phyloP scores from a whole-genome alignment of 1,284 basidiomycete genomes.

The Rhodotorula sp. region DNA sequence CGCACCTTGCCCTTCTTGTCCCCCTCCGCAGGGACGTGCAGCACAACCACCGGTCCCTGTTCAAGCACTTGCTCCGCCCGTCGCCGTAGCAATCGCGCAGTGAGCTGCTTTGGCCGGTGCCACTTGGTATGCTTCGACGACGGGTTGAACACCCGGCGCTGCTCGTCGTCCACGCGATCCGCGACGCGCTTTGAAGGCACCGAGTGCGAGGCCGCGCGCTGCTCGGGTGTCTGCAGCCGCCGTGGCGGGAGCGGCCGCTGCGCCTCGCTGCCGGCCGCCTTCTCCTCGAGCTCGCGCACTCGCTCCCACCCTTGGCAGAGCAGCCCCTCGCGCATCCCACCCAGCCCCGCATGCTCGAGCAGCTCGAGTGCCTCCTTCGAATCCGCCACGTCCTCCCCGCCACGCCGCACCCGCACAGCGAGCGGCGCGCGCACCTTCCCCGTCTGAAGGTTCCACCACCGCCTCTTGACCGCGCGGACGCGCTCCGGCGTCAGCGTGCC shows the following conservation, averaged over 20 bases:
- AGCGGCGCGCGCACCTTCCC: slow-evolving; percentile 55
- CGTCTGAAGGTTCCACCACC: slow-evolving; percentile 62
- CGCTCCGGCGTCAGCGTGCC: slow-evolving; percentile 70
- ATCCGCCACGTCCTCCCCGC: background rate
- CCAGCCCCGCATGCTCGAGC: background rate
- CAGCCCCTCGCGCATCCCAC: background rate
- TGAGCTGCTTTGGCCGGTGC: slow-evolving; percentile 35
- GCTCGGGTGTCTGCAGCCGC: slow-evolving; percentile 11
- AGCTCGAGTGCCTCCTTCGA: background rate
- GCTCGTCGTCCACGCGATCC: background rate
- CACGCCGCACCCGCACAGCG: slow-evolving; percentile 7
- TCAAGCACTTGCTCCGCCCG: slow-evolving; percentile 29
- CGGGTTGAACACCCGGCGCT: slow-evolving; percentile 12
- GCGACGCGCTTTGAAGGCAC: background rate
- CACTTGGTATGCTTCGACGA: slow-evolving; percentile 21
- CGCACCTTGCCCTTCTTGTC: background rate
- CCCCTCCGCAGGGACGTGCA: background rate
- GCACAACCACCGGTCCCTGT: slow-evolving; percentile 21
- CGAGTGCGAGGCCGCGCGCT: background rate
- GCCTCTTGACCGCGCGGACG: slow-evolving; percentile 69
- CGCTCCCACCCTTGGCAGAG: background rate
- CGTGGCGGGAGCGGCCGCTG: slow-evolving; percentile 23
- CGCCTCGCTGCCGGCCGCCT: background rate
- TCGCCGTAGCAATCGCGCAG: slow-evolving; percentile 37
- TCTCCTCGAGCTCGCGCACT: slow-evolving; percentile 15